A percentile compares a stretch with the other conserved stretches of the same genome.
Conservation (phyloP, 331 rosid genomes). For the Rosa hybrid region DNA sequence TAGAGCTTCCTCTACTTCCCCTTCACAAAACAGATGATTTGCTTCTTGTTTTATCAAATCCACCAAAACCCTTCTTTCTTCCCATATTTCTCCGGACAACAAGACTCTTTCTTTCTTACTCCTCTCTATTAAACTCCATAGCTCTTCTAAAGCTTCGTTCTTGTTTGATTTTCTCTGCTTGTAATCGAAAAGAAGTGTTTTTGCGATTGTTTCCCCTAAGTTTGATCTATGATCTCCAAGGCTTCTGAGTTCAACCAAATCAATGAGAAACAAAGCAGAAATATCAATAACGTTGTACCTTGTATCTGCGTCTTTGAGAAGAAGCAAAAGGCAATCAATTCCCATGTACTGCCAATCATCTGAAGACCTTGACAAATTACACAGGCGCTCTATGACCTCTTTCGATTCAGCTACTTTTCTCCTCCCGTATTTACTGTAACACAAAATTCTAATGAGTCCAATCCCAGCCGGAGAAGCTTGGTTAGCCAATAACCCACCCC, state of each 20-base stretch:
- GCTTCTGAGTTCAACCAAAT: slow-evolving; percentile 58
- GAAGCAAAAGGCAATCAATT: slow-evolving; percentile 68
- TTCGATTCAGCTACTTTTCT: slow-evolving; percentile 42
- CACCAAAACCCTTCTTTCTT: slow-evolving; percentile 45
- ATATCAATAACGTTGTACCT: slow-evolving; percentile 60
- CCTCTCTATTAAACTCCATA: slow-evolving; percentile 40
- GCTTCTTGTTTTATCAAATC: slow-evolving; percentile 54
- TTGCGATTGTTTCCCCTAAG: slow-evolving; percentile 56
- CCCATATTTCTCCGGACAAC: slow-evolving; percentile 36
- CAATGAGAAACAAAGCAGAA: slow-evolving; percentile 47
- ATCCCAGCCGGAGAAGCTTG: slow-evolving; percentile 66
- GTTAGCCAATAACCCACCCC: slow-evolving; percentile 78
- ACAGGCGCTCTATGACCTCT: slow-evolving; percentile 42
- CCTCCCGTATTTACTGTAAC: slow-evolving; percentile 63
- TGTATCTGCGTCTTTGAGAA: slow-evolving; percentile 68
- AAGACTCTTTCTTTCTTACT: slow-evolving; percentile 41
- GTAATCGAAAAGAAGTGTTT: slow-evolving; percentile 41
- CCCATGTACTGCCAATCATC: slow-evolving; percentile 90
- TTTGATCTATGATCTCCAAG: slow-evolving; percentile 58
- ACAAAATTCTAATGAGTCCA: slow-evolving; percentile 70
- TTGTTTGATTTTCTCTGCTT: slow-evolving; percentile 14
- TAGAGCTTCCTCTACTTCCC: slow-evolving; percentile 58
- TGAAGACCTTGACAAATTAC: slow-evolving; percentile 74
- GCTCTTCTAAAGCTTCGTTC: slow-evolving; percentile 24
- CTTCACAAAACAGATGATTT: slow-evolving; percentile 48